These are phyloP conservation scores for Stereocaulon alpinum DNA, from an alignment of 495 filamentous ascomycete genomes.

Conservation along the genomic window DNA sequence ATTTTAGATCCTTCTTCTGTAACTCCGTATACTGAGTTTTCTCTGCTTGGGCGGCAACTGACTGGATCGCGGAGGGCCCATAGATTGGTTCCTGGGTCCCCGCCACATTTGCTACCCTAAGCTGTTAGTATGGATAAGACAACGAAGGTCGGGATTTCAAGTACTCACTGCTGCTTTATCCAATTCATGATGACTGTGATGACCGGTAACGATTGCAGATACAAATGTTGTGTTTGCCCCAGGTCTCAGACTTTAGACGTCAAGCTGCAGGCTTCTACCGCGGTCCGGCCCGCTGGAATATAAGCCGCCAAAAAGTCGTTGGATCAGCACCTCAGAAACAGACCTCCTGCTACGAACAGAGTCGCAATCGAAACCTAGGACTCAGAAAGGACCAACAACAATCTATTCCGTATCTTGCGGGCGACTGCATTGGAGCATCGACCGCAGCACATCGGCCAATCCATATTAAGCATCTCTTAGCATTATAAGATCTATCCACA, in stretches of 20 bases:
- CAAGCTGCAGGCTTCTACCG: not conserved
- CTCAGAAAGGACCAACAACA: too few species aligned
- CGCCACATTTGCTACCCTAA: conserved; percentile 78
- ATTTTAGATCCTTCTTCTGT: conserved; percentile 67
- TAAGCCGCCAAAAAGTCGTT: not conserved
- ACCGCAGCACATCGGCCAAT: too few species aligned
- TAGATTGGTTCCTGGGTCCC: conserved; percentile 96
- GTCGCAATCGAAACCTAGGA: too few species aligned
- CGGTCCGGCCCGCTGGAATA: conserved; percentile 1
- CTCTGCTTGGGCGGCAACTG: conserved; percentile 71
- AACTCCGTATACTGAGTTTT: conserved; percentile 71
- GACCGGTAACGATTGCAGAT: not conserved
- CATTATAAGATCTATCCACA: conserved; percentile 26
- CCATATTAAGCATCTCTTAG: not conserved
- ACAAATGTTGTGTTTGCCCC: not conserved
- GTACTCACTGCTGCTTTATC: conserved; percentile 59
- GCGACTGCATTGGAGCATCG: too few species aligned
- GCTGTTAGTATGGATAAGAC: conserved; percentile 1
- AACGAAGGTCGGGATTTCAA: not conserved
- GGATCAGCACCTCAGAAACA: not conserved
- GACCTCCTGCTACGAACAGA: too few species aligned
- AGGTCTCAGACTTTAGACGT: not conserved
- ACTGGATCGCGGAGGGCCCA: conserved; percentile 76
- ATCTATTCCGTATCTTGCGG: too few species aligned
- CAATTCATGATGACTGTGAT: conserved; percentile 44